Percentiles rank a stretch among this genome's conserved stretches.
phyloP scores from a whole-genome alignment of 139 green algal genomes.

The Closterium sp. region DNA sequence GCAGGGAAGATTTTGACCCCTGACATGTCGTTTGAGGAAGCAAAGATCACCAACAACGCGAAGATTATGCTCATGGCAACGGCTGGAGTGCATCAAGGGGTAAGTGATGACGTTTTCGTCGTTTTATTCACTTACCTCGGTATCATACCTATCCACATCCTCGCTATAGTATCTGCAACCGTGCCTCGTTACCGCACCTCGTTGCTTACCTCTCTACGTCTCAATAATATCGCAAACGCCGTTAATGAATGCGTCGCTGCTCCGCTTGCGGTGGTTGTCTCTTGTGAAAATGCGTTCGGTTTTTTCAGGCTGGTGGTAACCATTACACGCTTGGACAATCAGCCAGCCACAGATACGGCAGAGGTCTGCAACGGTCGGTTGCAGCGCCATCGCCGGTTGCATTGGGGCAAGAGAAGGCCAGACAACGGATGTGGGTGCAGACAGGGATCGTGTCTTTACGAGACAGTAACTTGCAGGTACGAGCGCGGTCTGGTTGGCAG shows the following conservation, averaged over 20 bases:
- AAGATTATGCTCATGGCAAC: background rate
- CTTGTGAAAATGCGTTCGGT: background rate
- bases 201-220: background rate
- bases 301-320: background rate
- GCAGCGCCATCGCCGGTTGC: constrained; percentile 13
- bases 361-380: background rate
- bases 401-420: constrained; percentile 17
- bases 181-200: no score
- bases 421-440: constrained; percentile 3
- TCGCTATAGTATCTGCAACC: no score
- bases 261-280: background rate
- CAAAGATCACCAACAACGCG: background rate
- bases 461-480: constrained; percentile 29
- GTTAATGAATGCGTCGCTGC: background rate
- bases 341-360: background rate
- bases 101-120: no score
- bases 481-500: background rate
- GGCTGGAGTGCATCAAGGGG: background rate
- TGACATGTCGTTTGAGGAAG: background rate
- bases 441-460: constrained; percentile 12
- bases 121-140: no score
- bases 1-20: background rate
- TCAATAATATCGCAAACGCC: background rate
- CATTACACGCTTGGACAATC: background rate
- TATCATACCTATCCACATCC: no score